Evolutionary conservation across 2,329 filamentous ascomycete genomes (phyloP), one percentile per base, ranked within the genome.

Genomic region (Teratosphaeria pseudoeucalypti): DNA sequence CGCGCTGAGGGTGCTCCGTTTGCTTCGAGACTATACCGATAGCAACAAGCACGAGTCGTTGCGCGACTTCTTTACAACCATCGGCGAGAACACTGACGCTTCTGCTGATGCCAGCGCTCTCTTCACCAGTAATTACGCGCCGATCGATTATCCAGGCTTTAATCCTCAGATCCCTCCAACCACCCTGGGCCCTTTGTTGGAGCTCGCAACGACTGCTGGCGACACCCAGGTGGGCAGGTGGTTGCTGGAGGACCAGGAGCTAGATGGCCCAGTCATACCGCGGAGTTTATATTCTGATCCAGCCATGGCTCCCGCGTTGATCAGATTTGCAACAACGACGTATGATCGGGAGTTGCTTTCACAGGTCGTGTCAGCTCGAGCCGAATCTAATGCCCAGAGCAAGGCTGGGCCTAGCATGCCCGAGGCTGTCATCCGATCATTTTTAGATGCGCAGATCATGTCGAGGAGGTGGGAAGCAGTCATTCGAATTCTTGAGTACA

Each of bases 261-360:
- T 81, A 14, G 81, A 84, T 63, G 81, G 80, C 0, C 80, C 81
- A n/a, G 61, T 80, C 2, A 81, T 85, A 27, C 70, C 76, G 26
- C 64, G 67, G 12, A 66, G 67, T 23, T 63, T 76, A 29, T 84
- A 82, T 63, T 66, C 66, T 2, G 71, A 82, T 61, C 76, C 76
- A 34, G 71, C 72, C 55, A 71, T 85, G 27, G 75, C 78, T 2
- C 77, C 82, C 12, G 77, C 81, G 0, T 71, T 85, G 32, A 73
- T 84, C 37, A 77, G 79, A 19, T 84, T 82, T 64, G 82, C 81
- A 6, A 73, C 77, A 11, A 76, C 78, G 19, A 78, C 79, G 11
- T 71, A 76, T 47, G 78, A 84, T 61, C 69, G 64, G 39, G 52
- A 57, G 9, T 65, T 77, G 6, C 64, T 73, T 43, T 52, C 60